Percentiles rank a stretch among this genome's conserved stretches.
Conservation (phyloP, 768 basidiomycete genomes). For the Strobilomyces dryophilus region DNA sequence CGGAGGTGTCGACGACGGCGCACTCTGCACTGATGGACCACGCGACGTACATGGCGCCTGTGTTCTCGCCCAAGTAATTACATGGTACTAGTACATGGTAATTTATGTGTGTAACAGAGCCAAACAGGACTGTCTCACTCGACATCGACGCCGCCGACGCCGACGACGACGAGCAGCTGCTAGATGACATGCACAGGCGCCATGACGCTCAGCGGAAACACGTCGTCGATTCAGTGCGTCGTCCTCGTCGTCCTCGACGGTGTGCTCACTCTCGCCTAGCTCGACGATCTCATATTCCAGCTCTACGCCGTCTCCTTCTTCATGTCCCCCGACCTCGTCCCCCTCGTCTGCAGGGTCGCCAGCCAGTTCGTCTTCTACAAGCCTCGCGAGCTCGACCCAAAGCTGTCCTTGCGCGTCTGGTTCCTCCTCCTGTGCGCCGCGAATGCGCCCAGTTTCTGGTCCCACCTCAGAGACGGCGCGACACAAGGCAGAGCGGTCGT, state of each 20-base stretch:
- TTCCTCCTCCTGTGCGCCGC: conserved; percentile 53
- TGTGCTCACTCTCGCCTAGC: conserved; percentile 36
- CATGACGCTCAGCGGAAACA: conserved; percentile 68
- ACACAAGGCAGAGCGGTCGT: conserved; percentile 59
- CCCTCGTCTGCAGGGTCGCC: conserved; percentile 40
- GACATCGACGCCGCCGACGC: conserved; percentile 6
- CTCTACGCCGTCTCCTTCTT: conserved; percentile 75
- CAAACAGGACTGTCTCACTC: conserved; percentile 20
- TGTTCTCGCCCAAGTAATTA: conserved; percentile 8
- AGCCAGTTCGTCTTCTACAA: conserved; percentile 64
- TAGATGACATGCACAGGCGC: conserved; percentile 54
- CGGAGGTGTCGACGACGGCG: conserved; percentile 25
- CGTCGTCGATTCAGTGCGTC: conserved; percentile 60
- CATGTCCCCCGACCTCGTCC: conserved; percentile 58
- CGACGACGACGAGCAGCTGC: conserved; percentile 22
- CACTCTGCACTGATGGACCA: conserved; percentile 30
- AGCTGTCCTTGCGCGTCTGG: conserved; percentile 66
- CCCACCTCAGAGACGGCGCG: conserved; percentile 50
- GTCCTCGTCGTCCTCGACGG: not conserved
- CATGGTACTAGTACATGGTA: not conserved
- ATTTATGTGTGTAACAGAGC: conserved; percentile 19
- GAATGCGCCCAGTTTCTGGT: conserved; percentile 59
- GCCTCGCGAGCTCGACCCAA: conserved; percentile 62
- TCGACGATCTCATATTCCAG: conserved; percentile 69
- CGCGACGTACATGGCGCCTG: conserved; percentile 20